Evolutionary conservation across 805 yeast genomes (phyloP).

Genomic region (Candida pini): DNA sequence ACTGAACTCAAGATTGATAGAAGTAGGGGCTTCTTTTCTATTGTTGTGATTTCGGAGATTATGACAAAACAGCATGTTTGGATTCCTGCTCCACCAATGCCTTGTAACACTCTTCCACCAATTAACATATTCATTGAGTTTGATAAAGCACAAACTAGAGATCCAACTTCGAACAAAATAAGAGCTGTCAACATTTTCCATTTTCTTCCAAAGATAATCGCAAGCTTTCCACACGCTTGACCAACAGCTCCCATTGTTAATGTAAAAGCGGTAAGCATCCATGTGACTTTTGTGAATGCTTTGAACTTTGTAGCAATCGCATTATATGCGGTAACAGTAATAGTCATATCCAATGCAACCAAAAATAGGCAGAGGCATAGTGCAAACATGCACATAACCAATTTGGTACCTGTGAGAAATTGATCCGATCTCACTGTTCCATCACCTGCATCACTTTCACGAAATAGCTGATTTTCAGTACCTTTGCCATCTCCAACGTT

Average conservation of each 20-base stretch:
- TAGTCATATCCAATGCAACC: slow-evolving; percentile 54
- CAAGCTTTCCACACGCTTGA: slow-evolving; percentile 52
- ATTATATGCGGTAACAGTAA: slow-evolving; percentile 45
- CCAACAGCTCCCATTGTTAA: slow-evolving; percentile 48
- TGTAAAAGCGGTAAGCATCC: slow-evolving; percentile 53
- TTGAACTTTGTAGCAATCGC: slow-evolving; percentile 44
- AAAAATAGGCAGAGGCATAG: slow-evolving; percentile 17
- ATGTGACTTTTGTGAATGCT: slow-evolving; percentile 47
- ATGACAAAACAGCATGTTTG: slow-evolving; percentile 54
- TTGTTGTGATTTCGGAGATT: slow-evolving; percentile 48
- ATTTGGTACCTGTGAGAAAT: slow-evolving; percentile 17
- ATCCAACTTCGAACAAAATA: slow-evolving; percentile 54
- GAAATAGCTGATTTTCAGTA: too few species aligned
- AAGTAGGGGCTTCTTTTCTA: slow-evolving; percentile 33
- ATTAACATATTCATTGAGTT: slow-evolving; percentile 51
- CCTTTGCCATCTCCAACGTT: too few species aligned
- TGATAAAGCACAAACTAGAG: slow-evolving; percentile 53
- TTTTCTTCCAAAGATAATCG: slow-evolving; percentile 54
- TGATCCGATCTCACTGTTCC: slow-evolving; percentile 29
- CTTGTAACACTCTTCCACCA: slow-evolving; percentile 67
- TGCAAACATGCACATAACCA: slow-evolving; percentile 11
- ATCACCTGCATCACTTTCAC: slow-evolving; percentile 37
- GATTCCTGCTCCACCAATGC: slow-evolving; percentile 74
- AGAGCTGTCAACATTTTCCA: slow-evolving; percentile 40
- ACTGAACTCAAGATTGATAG: slow-evolving; percentile 38